Conservation (phyloP, 768 basidiomycete species). For the Guyanaporus albipodus region DNA sequence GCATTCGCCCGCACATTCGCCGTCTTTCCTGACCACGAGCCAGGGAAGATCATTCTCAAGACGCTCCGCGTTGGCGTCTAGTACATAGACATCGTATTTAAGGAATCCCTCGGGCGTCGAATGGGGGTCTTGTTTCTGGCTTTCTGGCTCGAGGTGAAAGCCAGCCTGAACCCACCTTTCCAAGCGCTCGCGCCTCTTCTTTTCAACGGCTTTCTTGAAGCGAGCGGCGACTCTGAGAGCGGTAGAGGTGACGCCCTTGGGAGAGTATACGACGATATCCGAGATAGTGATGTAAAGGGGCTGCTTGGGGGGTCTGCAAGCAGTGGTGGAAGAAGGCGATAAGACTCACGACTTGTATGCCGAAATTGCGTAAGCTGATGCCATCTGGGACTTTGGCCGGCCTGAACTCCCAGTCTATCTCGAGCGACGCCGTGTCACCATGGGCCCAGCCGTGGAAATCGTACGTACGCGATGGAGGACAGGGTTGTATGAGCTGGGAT, state of each 20-base stretch:
- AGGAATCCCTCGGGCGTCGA: constrained; percentile 26
- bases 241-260: constrained; percentile 51
- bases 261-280: constrained; percentile 86
- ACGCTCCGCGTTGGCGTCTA: constrained; percentile 26
- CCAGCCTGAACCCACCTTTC: constrained; percentile 19
- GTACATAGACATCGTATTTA: constrained; percentile 29
- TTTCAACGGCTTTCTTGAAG: constrained; percentile 59
- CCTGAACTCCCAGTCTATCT: constrained; percentile 57
- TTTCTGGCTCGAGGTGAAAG: constrained; percentile 5
- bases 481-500: constrained; percentile 39
- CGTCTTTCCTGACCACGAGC: constrained; percentile 29
- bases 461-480: constrained; percentile 15
- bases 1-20: constrained; percentile 22
- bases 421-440: constrained; percentile 14
- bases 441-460: constrained; percentile 21
- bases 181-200: constrained; percentile 51
- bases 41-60: constrained; percentile 29
- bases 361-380: constrained; percentile 82
- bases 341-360: constrained; percentile 76
- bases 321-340: not conserved
- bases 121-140: constrained; percentile 18
- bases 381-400: constrained; percentile 74
- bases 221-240: constrained; percentile 60
- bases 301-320: constrained; percentile 35
- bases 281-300: constrained; percentile 85